Percentiles rank a stretch among this genome's conserved stretches.
Evolutionary conservation across 2,329 filamentous ascomycete genomes (phyloP).

Genomic region (Bipolaris zeicola): DNA sequence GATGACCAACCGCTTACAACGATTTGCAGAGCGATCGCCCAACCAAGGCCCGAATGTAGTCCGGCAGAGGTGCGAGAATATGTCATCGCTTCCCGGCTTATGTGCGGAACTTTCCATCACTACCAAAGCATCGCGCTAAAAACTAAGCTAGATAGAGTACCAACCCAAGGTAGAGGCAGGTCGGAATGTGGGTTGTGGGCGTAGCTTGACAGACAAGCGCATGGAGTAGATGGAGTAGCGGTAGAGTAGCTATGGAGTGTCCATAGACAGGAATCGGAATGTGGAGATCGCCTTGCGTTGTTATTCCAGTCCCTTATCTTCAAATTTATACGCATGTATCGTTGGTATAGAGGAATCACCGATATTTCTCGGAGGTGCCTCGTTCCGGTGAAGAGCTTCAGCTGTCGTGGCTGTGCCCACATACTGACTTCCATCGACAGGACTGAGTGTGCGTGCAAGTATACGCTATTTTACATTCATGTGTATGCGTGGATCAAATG

Average conservation of each 20-base stretch:
- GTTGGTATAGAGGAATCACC: neutral
- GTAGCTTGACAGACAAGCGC: neutral
- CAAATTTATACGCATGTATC: neutral
- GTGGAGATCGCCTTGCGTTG: neutral
- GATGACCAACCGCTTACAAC: conserved; percentile 9
- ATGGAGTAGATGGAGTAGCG: neutral
- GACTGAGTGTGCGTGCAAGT: neutral
- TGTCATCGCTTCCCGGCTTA: neutral
- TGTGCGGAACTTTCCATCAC: neutral
- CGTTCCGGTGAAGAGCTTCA: neutral
- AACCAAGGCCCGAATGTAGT: neutral
- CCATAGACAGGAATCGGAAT: neutral
- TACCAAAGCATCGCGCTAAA: conserved; percentile 4
- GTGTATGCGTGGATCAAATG: neutral
- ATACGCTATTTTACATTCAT: too few relatives aligned
- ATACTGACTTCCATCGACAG: neutral
- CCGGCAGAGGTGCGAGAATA: neutral
- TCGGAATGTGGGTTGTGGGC: neutral
- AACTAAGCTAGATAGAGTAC: neutral
- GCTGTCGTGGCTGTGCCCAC: neutral
- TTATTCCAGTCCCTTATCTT: conserved; percentile 1
- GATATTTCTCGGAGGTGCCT: neutral
- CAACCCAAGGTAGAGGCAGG: neutral
- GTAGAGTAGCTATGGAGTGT: neutral
- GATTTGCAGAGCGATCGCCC: conserved; percentile 2